These are phyloP conservation scores for Fagus crenata DNA, from an alignment of 306 rosid species.

Conservation along the genomic window DNA sequence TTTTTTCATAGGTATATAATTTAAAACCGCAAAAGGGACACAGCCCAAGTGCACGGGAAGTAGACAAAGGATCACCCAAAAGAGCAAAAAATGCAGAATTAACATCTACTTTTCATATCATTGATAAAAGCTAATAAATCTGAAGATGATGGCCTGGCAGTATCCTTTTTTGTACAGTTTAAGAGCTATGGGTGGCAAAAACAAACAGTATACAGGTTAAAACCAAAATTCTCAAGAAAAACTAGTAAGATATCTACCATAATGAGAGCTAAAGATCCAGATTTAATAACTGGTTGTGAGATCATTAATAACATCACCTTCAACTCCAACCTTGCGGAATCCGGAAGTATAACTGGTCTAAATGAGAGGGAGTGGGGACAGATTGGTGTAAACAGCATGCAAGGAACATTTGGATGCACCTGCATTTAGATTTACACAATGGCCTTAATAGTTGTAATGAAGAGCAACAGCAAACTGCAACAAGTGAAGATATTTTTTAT, in stretches of 20 bases:
- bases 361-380: slow-evolving; percentile 98
- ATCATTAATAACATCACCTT: slow-evolving; percentile 59
- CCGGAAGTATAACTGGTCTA: slow-evolving; percentile 98
- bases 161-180: not conserved
- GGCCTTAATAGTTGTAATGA: not conserved
- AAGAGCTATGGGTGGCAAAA: slow-evolving; percentile 4
- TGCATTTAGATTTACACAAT: slow-evolving; percentile 39
- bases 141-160: too few species aligned
- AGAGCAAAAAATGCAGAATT: too few species aligned
- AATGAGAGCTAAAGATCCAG: slow-evolving; percentile 1
- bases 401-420: slow-evolving; percentile 99
- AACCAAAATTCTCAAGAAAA: slow-evolving; percentile 3
- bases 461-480: not conserved
- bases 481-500: not conserved
- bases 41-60: too few species aligned
- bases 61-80: too few species aligned
- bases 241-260: slow-evolving; percentile 12
- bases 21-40: too few species aligned
- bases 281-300: not conserved
- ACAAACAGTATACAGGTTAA: not conserved
- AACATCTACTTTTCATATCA: too few species aligned
- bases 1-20: too few species aligned
- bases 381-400: slow-evolving; percentile 98
- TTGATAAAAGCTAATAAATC: too few species aligned
- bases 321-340: slow-evolving; percentile 86